Base-by-base conservation (phyloP, 177 flowering plant species). In the Tripterygium wilfordii region DNA sequence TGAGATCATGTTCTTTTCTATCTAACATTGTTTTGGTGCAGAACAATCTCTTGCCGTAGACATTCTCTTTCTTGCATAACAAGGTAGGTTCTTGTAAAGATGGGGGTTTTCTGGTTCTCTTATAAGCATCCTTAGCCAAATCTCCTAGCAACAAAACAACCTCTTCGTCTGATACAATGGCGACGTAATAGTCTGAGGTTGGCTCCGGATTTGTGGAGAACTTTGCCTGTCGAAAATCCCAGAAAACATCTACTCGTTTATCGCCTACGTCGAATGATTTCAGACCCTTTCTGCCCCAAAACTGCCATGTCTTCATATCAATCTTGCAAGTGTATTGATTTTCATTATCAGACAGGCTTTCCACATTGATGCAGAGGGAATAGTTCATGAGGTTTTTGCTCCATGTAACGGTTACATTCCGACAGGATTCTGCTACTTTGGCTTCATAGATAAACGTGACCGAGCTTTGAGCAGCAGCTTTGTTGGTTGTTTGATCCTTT, bases 171-270 rank as follows among this genome's bases (percentile, higher is more conserved):
- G 51, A 71, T 3, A 82, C 79, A 12, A 87, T 8, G 3, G 96
- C 89, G 0, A 84, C 76, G 29, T 84, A 82, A 48, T 71, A 83
- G 54, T 79, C 83, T 1, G 69, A 45, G 29, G 36, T 48, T 0
- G 96, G 89, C 42, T 82, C 88, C 0, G 89, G 77, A 26, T 71
- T 49, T 12, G 63, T 65, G 1, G 76, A 48, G 65, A 81, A 84
- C 59, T 79, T 87, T 2, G 89, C 89, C 1, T 70, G 45, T 4
- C 85, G 60, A 15, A 87, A 56, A 61, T 84, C 96, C 96, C 92
- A 87, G 42, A 54, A 79, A 24, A 77, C 67, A 1, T 77, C 80
- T 1, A 81, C 38, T 5, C 42, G 53, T 16, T 36, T 53, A 5
- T 66, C 73, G 0, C 74, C 82, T 2, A 79, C 64, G 13, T 76